Evolutionary conservation across 2,329 filamentous ascomycete genomes (phyloP).

Genomic region (Cercospora sesami): DNA sequence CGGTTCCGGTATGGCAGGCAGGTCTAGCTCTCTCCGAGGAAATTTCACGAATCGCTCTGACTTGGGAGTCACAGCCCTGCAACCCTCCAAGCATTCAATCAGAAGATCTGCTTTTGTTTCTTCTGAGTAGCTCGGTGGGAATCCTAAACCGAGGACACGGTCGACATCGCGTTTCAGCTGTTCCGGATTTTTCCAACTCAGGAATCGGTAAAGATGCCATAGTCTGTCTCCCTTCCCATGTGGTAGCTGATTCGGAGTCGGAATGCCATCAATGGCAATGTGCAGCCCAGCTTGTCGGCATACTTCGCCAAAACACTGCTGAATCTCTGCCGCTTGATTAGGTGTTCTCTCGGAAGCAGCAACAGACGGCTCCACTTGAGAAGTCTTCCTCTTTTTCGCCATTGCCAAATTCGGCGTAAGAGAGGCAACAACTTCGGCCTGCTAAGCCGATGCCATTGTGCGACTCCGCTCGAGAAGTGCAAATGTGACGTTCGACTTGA

Average conservation of each 20-base stretch:
- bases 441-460: slow-evolving; percentile 1
- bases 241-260: background rate
- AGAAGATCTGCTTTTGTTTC: background rate
- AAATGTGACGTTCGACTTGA: background rate
- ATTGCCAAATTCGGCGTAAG: background rate
- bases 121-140: too few relatives aligned
- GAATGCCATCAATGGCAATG: background rate
- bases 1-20: background rate
- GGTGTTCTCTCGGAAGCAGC: background rate
- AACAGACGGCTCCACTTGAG: slow-evolving; percentile 13
- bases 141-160: too few relatives aligned
- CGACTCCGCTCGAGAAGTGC: background rate
- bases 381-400: slow-evolving; percentile 17
- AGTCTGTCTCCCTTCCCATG: background rate
- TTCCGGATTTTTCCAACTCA: too few relatives aligned
- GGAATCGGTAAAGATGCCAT: background rate
- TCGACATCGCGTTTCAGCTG: too few relatives aligned
- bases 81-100: background rate
- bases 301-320: background rate
- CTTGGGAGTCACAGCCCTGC: background rate
- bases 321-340: background rate
- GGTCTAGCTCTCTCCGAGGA: background rate
- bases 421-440: background rate
- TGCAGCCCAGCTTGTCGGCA: slow-evolving; percentile 11
- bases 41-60: background rate